Evolutionary conservation across 163 green algal species (phyloP).

Genomic region (Coccomyxa subellipsoidea): DNA sequence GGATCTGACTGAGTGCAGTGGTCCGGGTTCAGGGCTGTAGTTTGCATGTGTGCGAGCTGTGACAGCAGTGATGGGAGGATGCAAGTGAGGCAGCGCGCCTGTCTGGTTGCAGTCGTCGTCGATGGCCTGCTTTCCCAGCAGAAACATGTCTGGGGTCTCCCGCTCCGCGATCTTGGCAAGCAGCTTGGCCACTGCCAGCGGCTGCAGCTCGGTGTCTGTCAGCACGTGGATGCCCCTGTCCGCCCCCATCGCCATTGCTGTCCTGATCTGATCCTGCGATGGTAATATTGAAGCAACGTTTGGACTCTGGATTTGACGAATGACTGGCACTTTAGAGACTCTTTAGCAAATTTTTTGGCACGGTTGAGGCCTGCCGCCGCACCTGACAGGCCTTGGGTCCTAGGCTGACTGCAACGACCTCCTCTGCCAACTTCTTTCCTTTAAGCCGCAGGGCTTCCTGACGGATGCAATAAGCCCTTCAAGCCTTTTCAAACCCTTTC

Average conservation of each 20-base stretch:
- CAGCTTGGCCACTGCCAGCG: constrained; percentile 76
- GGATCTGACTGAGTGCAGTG: too few species aligned
- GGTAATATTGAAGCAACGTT: neutral
- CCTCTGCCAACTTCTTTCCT: constrained; percentile 61
- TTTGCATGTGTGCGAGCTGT: too few species aligned
- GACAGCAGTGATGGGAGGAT: neutral
- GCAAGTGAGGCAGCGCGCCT: constrained; percentile 32
- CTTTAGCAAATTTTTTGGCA: too few species aligned
- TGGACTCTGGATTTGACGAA: too few species aligned
- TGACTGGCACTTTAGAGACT: too few species aligned
- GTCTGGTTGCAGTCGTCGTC: constrained; percentile 92
- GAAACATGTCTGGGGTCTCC: constrained; percentile 60
- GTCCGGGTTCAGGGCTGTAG: too few species aligned
- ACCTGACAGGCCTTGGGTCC: constrained; percentile 63
- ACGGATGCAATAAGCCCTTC: too few species aligned
- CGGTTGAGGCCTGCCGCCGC: neutral
- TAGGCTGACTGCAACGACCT: constrained; percentile 83
- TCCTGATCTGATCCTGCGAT: constrained; percentile 77
- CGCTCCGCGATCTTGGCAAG: constrained; percentile 62
- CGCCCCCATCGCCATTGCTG: constrained; percentile 84
- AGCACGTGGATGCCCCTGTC: constrained; percentile 81
- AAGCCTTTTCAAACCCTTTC: too few species aligned
- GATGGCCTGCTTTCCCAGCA: constrained; percentile 95
- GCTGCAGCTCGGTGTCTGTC: constrained; percentile 50
- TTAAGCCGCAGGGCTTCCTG: constrained; percentile 85